These are phyloP conservation scores for Carex parvula DNA, from an alignment of 176 grass and related monocot genomes.

Conservation along the genomic window DNA sequence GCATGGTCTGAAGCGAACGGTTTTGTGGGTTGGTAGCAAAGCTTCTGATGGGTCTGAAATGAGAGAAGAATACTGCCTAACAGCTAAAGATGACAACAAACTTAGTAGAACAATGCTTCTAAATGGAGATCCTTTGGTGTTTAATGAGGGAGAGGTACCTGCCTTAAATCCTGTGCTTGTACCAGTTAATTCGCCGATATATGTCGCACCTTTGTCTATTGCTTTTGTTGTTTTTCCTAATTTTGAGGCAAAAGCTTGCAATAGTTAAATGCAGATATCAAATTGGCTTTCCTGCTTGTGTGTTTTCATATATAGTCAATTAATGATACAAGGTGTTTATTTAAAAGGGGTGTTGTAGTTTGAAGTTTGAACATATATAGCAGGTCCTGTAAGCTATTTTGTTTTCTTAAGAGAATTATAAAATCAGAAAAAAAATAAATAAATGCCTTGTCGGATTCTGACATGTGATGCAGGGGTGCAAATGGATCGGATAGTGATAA, in stretches of 20 bases:
- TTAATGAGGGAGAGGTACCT: constrained; percentile 71
- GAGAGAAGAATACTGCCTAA: constrained; percentile 88
- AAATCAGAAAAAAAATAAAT: neutral
- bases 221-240: constrained; percentile 72
- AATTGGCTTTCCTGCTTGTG: neutral
- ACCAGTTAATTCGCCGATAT: constrained; percentile 49
- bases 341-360: neutral
- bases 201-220: constrained; percentile 59
- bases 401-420: neutral
- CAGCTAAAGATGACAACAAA: constrained; percentile 40
- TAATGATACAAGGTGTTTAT: constrained; percentile 6
- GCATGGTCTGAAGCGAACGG: constrained; percentile 61
- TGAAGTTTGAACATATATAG: neutral
- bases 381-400: neutral
- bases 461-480: too few species aligned
- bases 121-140: constrained; percentile 68
- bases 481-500: too few species aligned
- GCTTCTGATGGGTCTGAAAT: constrained; percentile 45
- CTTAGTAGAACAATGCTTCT: constrained; percentile 64
- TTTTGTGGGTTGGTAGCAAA: constrained; percentile 84
- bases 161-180: constrained; percentile 40
- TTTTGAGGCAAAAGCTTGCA: constrained; percentile 80
- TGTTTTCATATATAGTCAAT: constrained; percentile 1
- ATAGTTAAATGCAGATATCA: neutral
- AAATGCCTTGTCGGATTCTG: too few species aligned